A percentile compares a stretch with the other conserved stretches of the same genome.
phyloP scores from a whole-genome alignment of 345 rosid species.

The Lepidium sativum region DNA sequence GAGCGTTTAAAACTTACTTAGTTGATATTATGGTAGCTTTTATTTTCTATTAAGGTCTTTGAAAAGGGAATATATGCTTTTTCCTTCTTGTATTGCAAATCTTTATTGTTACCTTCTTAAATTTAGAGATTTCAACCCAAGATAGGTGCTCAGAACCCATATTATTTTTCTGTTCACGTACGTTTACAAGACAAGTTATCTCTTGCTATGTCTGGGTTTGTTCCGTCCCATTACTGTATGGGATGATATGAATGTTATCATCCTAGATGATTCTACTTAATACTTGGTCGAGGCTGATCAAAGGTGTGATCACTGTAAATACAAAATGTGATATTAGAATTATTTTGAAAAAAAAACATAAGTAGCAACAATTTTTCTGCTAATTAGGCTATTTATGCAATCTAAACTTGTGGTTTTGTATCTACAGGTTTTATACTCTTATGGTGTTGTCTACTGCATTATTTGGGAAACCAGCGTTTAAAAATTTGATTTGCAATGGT shows the following conservation, averaged over 20 bases:
- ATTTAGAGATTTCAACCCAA: background rate
- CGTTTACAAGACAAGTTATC: background rate
- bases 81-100: background rate
- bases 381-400: background rate
- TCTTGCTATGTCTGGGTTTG: background rate
- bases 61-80: background rate
- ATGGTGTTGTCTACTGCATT: slow-evolving; percentile 98
- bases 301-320: background rate
- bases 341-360: background rate
- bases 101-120: background rate
- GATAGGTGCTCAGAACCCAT: background rate
- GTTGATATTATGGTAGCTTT: background rate
- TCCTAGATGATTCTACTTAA: background rate
- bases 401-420: background rate
- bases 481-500: slow-evolving; percentile 94
- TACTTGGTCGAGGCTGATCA: background rate
- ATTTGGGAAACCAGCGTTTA: slow-evolving; percentile 88
- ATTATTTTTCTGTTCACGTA: background rate
- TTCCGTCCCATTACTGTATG: background rate
- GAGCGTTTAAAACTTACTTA: background rate
- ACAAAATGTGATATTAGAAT: slow-evolving; percentile 1
- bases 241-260: background rate
- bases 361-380: background rate
- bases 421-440: slow-evolving; percentile 88
- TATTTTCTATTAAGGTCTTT: background rate